Evolutionary conservation across 2,329 filamentous ascomycete species (phyloP), one percentile per base, ranked within the genome.

Genomic region (Trichoderma oligosporum): DNA sequence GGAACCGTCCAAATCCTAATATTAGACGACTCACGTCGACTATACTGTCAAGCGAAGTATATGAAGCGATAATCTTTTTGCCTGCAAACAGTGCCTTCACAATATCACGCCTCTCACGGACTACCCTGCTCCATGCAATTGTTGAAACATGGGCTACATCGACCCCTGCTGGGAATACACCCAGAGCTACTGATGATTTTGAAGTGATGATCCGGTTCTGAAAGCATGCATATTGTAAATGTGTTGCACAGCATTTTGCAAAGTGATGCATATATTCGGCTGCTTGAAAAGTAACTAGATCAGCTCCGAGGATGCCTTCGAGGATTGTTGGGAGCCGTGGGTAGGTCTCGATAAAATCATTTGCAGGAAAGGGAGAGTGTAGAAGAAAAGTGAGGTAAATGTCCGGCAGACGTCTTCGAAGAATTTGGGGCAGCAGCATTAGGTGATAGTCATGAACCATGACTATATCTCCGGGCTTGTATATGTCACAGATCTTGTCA

Each of bases 231-330:
- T n/a, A n/a, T n/a, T n/a, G n/a, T n/a, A n/a, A 87, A 22, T 91
- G 84, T 2, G 90, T 94, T 29, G 16, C 22, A 73, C 91, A 97
- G 73, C 91, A 96, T 61, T 90, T 96, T 29, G 89, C 84, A 71
- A 97, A 97, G 71, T 97, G 93, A 16, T 91, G 85, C 9, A 91
- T 92, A 72, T 96, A 97, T 70, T 91, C 93, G 75, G 90, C 93
- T 7, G 91, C 93, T 72, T 97, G 93, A 76, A 97, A 96, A 1
- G 90, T 91, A 62, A 97, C 83, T 77, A 97, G 85, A 71, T 96
- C 96, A 53, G 92, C 84, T 12, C 92, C 91, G 39, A 97, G 78
- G 39, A 96, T 84, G 39, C 93, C 93, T 63, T 92, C 89, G 9
- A 97, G 78, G 6, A 97, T 80, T 96, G 90, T 73, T 96, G 96